A percentile compares a stretch with the other conserved stretches of the same genome.
Conservation (phyloP, 2,329 filamentous ascomycete species). For the Orbilia brochopaga region DNA sequence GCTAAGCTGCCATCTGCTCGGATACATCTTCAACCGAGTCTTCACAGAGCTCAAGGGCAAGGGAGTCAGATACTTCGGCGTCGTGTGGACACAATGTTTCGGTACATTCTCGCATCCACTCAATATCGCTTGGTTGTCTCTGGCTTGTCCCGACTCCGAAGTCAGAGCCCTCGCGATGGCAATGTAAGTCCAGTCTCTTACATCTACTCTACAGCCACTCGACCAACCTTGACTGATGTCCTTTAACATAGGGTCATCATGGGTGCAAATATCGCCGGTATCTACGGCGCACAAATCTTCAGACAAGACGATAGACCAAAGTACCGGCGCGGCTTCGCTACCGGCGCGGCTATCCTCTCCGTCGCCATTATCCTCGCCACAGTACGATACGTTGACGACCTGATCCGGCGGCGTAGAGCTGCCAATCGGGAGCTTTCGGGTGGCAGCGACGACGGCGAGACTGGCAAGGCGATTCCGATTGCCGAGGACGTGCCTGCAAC, state of each 20-base stretch:
- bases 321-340: slow-evolving; percentile 63
- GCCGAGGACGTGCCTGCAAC: slow-evolving; percentile 24
- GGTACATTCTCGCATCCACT: slow-evolving; percentile 65
- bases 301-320: slow-evolving; percentile 62
- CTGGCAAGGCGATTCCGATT: slow-evolving; percentile 28
- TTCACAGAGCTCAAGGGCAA: slow-evolving; percentile 61
- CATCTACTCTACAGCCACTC: slow-evolving; percentile 5
- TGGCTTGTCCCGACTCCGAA: slow-evolving; percentile 65
- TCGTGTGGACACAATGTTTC: slow-evolving; percentile 65
- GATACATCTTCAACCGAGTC: slow-evolving; percentile 64
- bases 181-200: slow-evolving; percentile 58
- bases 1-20: slow-evolving; percentile 61
- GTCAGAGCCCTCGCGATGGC: slow-evolving; percentile 68
- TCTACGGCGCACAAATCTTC: slow-evolving; percentile 69
- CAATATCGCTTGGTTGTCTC: slow-evolving; percentile 68
- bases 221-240: slow-evolving; percentile 5
- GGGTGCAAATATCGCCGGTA: slow-evolving; percentile 68
- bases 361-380: slow-evolving; percentile 60
- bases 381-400: slow-evolving; percentile 61
- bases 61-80: slow-evolving; percentile 63
- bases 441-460: slow-evolving; percentile 34
- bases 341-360: slow-evolving; percentile 60
- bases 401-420: slow-evolving; percentile 53
- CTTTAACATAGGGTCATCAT: slow-evolving; percentile 63
- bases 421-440: slow-evolving; percentile 20